Evolutionary conservation across 257 asterid genomes (phyloP), one percentile per base, ranked within the genome.

Genomic region (Salvia hispanica): DNA sequence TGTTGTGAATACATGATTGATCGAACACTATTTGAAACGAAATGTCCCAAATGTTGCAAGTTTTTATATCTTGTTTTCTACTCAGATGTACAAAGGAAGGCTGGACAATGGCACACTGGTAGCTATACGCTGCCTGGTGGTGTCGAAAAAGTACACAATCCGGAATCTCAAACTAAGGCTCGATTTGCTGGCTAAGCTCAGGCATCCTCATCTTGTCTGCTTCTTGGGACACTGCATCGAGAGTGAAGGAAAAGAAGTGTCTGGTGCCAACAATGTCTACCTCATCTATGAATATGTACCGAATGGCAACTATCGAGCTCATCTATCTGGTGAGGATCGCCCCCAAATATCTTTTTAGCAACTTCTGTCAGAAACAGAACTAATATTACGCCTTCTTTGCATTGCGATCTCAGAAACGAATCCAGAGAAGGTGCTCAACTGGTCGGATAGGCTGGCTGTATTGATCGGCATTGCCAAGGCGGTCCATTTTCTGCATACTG

Each of bases 401-500:
- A 34, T 34, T 4, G 39, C 39, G 39, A 2, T 34, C 66, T 68
- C 82, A 87, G 92, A 85, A 46, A 77, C 76, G 39, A 72, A 66
- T 79, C 72, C 83, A 10, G 88, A 81, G 66, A 82, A 77, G 61
- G 81, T 67, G 71, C 88, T 88, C 3, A 88, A 66, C 64, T 88
- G 95, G 95, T 42, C 86, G 33, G 88, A 88, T 65, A 80, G 95
- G 72, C 74, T 88, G 70, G 72, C 80, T 7, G 72, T 85, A 56
- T 78, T 88, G 15, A 79, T 74, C 8, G 84, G 90, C 61, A 67
- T 83, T 60, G 90, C 95, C 33, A 88, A 83, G 83, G 92, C 95
- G 6, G 88, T 88, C 54, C 95, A 88, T 72, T 88, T 88, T 75
- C 88, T 88, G 70, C 95, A 88, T 76, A 85, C 92, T 4, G 95